Base-by-base conservation (phyloP, 2,329 filamentous ascomycete species). In the Escovopsis sp. region DNA sequence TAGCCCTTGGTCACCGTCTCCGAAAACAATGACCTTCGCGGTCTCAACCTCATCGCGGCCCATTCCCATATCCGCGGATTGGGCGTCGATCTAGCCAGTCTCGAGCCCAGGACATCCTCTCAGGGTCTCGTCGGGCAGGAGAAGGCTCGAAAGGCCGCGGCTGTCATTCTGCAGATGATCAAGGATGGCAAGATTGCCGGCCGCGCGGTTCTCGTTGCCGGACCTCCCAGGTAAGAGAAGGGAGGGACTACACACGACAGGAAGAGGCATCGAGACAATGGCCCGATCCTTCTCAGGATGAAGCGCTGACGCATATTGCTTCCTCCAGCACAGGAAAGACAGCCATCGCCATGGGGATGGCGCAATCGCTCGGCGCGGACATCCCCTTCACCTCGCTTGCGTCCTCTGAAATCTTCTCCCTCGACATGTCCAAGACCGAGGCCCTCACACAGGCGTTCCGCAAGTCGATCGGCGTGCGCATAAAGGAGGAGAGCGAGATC, bases 361-460 rank as follows among this genome's bases (percentile, higher is more conserved):
- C 91, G 32, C 91, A 98, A 61, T 94, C 88, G 27, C 76, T 98
- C 40, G 91, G 89, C 37, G 66, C 87, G 39, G 91, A 98, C 60
- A 88, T 95, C 2, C 91, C 91, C 4, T 98, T 98, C 61, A 98
- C 91, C 16, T 88, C 87, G 65, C 80, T 96, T 48, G 86, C 91
- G 35, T 87, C 88, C 12, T 94, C 88, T 45, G 91, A 98, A 62
- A 95, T 98, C 56, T 98, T 95, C 68, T 95, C 88, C 24, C 76
- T 96, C 57, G 91, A 98, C 64, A 96, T 98, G 89, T 94, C 87
- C 54, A 98, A 98, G 70, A 98, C 91, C 32, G 91, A 98, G 64
- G 89, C 91, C 39, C 77, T 98, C 31, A 95, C 89, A 42, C 91
- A 98, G 63, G 89, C 91, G n/a, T 96, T 98, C 69, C 81, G 91